Evolutionary conservation across 768 basidiomycete genomes (phyloP).

Genomic region (Trametes cinnabarina): DNA sequence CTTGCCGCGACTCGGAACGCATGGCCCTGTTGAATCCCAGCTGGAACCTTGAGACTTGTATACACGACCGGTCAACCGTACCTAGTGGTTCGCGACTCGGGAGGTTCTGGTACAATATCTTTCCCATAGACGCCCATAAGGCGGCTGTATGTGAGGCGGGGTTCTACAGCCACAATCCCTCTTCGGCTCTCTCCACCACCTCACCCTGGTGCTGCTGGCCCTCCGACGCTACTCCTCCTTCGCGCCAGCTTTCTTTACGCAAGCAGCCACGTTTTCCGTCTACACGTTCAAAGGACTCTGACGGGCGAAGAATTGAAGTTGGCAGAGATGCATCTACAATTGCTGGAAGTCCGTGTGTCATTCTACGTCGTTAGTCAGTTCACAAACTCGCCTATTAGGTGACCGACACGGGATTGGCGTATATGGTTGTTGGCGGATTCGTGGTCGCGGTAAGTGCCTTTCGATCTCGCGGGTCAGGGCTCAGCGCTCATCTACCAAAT

Average conservation of each 20-base stretch:
- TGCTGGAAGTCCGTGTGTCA: slow-evolving; percentile 30
- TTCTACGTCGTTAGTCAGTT: slow-evolving; percentile 11
- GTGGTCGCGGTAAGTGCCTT: slow-evolving; percentile 42
- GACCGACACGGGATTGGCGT: slow-evolving; percentile 51
- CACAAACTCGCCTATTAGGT: slow-evolving; percentile 42
- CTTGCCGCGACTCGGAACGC: no score
- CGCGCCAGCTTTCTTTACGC: no score
- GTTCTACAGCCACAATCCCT: neutral
- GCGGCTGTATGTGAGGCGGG: neutral
- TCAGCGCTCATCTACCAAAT: neutral
- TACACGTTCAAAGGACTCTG: no score
- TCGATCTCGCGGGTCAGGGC: no score
- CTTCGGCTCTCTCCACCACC: neutral
- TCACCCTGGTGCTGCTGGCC: neutral
- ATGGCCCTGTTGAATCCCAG: no score
- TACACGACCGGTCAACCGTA: no score
- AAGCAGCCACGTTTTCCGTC: no score
- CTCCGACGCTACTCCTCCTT: neutral
- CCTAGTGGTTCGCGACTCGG: no score
- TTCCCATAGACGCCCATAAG: neutral
- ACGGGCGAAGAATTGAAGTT: no score
- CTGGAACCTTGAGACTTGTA: no score
- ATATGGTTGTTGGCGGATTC: slow-evolving; percentile 62
- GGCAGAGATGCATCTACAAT: slow-evolving; percentile 9
- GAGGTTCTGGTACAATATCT: neutral